phyloP scores from a whole-genome alignment of 495 filamentous ascomycete genomes.

The Annulohypoxylon stygium region DNA sequence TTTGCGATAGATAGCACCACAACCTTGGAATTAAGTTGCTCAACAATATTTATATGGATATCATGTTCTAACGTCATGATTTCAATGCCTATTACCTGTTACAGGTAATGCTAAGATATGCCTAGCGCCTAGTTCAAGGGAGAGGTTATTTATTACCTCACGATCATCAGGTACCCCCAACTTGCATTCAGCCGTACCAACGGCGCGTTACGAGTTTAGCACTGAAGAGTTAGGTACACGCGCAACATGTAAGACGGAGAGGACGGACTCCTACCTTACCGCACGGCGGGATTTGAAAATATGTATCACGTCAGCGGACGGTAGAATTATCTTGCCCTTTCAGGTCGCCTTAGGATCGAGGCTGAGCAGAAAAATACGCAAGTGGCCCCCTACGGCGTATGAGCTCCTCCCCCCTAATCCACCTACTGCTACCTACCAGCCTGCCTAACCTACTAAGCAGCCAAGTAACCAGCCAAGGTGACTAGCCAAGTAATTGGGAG shows the following conservation, averaged over 20 bases:
- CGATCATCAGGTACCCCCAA: conserved; percentile 38
- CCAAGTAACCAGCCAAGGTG: conserved; percentile 1
- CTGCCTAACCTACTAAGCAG: conserved; percentile 6
- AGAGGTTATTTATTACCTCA: conserved; percentile 21
- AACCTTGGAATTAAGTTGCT: neutral
- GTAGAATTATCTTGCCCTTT: conserved; percentile 8
- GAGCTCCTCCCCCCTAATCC: neutral
- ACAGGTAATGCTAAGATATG: neutral
- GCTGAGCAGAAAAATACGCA: conserved; percentile 36
- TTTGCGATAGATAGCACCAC: neutral
- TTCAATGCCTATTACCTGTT: neutral
- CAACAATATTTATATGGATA: neutral
- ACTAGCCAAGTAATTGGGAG: conserved; percentile 2
- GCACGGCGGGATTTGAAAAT: conserved; percentile 10
- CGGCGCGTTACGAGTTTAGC: conserved; percentile 32
- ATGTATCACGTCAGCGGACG: conserved; percentile 47
- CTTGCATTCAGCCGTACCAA: conserved; percentile 47
- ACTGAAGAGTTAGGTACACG: conserved; percentile 3
- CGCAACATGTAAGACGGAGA: conserved; percentile 26
- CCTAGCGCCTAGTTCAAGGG: conserved; percentile 1
- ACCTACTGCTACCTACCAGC: neutral
- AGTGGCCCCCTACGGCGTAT: conserved; percentile 6
- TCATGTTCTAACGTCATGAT: conserved; percentile 34
- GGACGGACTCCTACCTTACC: conserved; percentile 31
- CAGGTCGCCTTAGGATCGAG: conserved; percentile 46